A percentile compares a stretch with the other conserved stretches of the same genome.
These are phyloP conservation scores for Candida succiphila DNA, from an alignment of 805 yeast genomes.

Conservation along the genomic window DNA sequence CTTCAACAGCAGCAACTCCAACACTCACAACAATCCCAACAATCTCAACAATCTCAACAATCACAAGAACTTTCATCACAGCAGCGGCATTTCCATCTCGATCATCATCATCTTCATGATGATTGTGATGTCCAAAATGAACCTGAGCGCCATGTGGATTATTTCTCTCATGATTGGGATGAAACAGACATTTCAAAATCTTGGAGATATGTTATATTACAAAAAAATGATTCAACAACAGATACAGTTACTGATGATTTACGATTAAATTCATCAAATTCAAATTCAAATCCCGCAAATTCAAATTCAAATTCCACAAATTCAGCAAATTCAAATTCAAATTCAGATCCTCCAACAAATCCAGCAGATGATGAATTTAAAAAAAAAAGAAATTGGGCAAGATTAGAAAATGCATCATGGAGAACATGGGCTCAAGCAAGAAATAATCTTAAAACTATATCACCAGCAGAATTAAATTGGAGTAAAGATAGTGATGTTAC, in stretches of 20 bases:
- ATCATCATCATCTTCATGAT: conserved; percentile 56
- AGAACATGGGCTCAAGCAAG: conserved; percentile 94
- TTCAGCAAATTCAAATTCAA: not conserved
- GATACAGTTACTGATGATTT: no score
- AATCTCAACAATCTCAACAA: conserved; percentile 5
- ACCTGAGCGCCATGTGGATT: conserved; percentile 89
- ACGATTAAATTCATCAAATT: no score
- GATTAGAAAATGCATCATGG: conserved; percentile 86
- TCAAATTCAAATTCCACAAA: not conserved
- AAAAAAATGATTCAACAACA: conserved; percentile 73
- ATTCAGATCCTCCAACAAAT: conserved; percentile 61
- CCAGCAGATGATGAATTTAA: conserved; percentile 34
- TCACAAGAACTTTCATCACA: conserved; percentile 2
- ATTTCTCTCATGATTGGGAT: conserved; percentile 92
- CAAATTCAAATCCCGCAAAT: no score
- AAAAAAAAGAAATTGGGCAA: conserved; percentile 37
- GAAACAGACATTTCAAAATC: conserved; percentile 88
- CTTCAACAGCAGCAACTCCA: no score
- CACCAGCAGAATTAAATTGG: conserved; percentile 93
- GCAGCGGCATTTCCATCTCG: conserved; percentile 1
- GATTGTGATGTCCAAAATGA: conserved; percentile 72
- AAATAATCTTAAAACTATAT: conserved; percentile 60
- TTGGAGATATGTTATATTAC: conserved; percentile 85
- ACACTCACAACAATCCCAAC: conserved; percentile 9
- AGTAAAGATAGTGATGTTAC: conserved; percentile 94